phyloP scores from a whole-genome alignment of 352 stramenopile species.

The Paralagenidium karlingii region DNA sequence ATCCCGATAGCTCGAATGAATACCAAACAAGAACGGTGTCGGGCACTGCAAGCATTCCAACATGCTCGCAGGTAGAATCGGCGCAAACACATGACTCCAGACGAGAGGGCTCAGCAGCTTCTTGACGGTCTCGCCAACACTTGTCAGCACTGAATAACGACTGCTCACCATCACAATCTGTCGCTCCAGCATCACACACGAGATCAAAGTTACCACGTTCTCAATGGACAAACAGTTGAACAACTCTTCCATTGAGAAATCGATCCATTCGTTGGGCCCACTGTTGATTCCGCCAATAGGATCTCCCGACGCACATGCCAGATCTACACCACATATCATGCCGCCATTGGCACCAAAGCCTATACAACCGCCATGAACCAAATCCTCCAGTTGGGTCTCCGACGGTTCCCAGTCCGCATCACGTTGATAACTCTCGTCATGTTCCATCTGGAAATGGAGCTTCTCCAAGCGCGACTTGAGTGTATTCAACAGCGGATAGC shows the following conservation, averaged over 20 bases:
- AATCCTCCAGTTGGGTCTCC: conserved; percentile 30
- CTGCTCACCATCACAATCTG: conserved; percentile 73
- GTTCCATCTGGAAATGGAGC: conserved; percentile 41
- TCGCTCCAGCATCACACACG: conserved; percentile 58
- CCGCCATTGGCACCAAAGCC: too few species aligned
- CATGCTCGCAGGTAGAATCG: conserved; percentile 70
- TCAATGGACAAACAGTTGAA: conserved; percentile 69
- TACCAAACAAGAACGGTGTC: conserved; percentile 78
- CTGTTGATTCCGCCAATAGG: too few species aligned
- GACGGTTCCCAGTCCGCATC: conserved; percentile 46
- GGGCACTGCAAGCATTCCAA: conserved; percentile 74
- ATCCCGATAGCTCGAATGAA: conserved; percentile 52
- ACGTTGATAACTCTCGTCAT: conserved; percentile 36
- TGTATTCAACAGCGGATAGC: conserved; percentile 70
- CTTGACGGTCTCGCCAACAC: conserved; percentile 66
- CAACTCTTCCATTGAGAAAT: conserved; percentile 75
- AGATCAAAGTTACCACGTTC: conserved; percentile 54
- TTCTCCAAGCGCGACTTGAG: conserved; percentile 55
- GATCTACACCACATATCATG: too few species aligned
- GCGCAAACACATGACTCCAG: conserved; percentile 81
- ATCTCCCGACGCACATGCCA: too few species aligned
- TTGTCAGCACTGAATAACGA: conserved; percentile 66
- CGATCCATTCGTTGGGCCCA: conserved; percentile 17
- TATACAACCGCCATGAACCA: too few species aligned
- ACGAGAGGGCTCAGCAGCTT: conserved; percentile 59